phyloP scores from a whole-genome alignment of 148 eudicot species.

The Arbutus unedo region DNA sequence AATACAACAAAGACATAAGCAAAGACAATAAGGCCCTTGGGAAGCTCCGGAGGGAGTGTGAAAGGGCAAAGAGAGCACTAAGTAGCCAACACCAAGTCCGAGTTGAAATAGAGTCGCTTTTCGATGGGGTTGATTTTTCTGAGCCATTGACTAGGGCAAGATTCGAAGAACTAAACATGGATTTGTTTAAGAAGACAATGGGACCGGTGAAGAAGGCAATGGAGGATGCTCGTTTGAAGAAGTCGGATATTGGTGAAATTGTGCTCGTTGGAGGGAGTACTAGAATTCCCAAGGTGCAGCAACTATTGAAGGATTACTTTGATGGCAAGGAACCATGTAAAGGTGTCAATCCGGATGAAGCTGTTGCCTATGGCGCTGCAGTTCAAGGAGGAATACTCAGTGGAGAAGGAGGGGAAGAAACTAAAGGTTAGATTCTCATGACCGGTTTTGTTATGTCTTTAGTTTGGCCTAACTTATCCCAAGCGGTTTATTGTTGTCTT shows the following conservation, averaged over 20 bases:
- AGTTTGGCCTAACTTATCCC: background rate
- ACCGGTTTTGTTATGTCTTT: background rate
- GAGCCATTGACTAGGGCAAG: slow-evolving; percentile 51
- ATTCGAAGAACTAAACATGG: slow-evolving; percentile 48
- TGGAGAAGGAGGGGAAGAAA: slow-evolving; percentile 46
- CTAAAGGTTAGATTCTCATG: slow-evolving; percentile 24
- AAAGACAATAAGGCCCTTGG: slow-evolving; percentile 50
- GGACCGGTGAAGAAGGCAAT: slow-evolving; percentile 42
- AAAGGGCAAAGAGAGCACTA: slow-evolving; percentile 50
- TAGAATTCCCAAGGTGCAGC: slow-evolving; percentile 49
- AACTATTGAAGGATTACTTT: slow-evolving; percentile 51
- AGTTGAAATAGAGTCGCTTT: slow-evolving; percentile 42
- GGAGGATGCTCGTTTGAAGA: slow-evolving; percentile 47
- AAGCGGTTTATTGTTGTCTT: too few species aligned
- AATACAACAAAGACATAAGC: slow-evolving; percentile 47
- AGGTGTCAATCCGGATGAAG: slow-evolving; percentile 54
- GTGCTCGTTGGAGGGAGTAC: slow-evolving; percentile 59
- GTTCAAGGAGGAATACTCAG: slow-evolving; percentile 52
- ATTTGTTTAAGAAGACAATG: slow-evolving; percentile 53
- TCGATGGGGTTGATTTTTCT: slow-evolving; percentile 43
- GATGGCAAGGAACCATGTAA: slow-evolving; percentile 47
- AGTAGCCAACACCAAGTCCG: slow-evolving; percentile 50
- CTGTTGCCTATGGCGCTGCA: slow-evolving; percentile 57
- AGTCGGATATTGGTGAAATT: slow-evolving; percentile 39
- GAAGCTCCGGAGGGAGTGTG: slow-evolving; percentile 45